phyloP scores from a whole-genome alignment of 2,329 filamentous ascomycete genomes.

The Neofusicoccum ribis region DNA sequence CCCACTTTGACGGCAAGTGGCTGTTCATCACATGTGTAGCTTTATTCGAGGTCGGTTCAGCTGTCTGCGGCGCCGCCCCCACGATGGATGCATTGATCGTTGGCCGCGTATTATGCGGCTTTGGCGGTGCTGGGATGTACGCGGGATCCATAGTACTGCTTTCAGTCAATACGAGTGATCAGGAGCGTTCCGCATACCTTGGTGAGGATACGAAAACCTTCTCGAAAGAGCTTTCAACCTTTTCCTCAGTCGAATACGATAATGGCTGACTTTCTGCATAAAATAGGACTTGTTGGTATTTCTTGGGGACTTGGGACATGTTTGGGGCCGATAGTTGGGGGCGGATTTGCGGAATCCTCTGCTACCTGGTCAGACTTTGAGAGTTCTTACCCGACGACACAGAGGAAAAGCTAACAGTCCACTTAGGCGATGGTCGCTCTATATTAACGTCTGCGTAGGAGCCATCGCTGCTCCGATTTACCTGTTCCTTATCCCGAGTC shows the following conservation, averaged over 20 bases:
- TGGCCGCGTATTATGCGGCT: slow-evolving; percentile 37
- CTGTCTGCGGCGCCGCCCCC: slow-evolving; percentile 45
- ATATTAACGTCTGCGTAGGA: slow-evolving; percentile 13
- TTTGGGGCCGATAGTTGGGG: slow-evolving; percentile 36
- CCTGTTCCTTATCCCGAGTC: background rate
- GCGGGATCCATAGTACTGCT: slow-evolving; percentile 28
- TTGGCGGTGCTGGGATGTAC: slow-evolving; percentile 36
- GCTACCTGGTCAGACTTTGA: slow-evolving; percentile 27
- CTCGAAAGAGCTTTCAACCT: too few relatives aligned
- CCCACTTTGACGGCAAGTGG: slow-evolving; percentile 49
- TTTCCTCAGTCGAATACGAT: too few relatives aligned
- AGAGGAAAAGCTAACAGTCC: too few relatives aligned
- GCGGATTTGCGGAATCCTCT: slow-evolving; percentile 27
- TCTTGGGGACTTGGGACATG: slow-evolving; percentile 28
- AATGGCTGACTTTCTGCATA: background rate
- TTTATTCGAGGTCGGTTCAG: slow-evolving; percentile 32
- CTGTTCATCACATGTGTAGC: slow-evolving; percentile 27
- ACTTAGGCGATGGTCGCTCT: background rate
- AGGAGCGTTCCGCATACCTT: slow-evolving; percentile 36
- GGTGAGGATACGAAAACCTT: too few relatives aligned
- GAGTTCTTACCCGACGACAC: too few relatives aligned
- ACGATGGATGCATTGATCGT: slow-evolving; percentile 50
- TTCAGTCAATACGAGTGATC: slow-evolving; percentile 23
- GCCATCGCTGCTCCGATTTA: background rate
- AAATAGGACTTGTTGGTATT: slow-evolving; percentile 20